phyloP scores from a whole-genome alignment of 1,284 basidiomycete genomes.

The Xerocomus amazonicus region DNA sequence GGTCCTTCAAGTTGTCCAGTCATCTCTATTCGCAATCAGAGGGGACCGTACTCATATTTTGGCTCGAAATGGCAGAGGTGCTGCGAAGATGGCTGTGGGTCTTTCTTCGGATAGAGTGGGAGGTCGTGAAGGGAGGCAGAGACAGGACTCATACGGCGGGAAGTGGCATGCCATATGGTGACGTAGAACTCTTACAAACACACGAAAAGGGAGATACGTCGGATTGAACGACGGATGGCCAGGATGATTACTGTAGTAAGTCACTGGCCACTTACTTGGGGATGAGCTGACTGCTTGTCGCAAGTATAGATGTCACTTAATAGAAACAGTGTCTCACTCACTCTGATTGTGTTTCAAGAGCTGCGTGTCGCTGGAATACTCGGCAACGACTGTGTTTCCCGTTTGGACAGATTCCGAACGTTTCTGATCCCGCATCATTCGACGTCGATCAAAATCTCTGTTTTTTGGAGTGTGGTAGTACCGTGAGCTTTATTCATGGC shows the following conservation, averaged over 20 bases:
- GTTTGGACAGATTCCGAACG: no score
- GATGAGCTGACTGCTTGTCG: conserved; percentile 1
- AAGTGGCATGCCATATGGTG: conserved; percentile 7
- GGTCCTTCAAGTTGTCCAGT: conserved; percentile 88
- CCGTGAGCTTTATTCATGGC: no score
- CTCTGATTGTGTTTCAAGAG: no score
- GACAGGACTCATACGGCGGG: conserved; percentile 14
- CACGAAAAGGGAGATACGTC: conserved; percentile 12
- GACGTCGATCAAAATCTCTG: no score
- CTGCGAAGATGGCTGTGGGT: conserved; percentile 95
- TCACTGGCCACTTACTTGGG: neutral
- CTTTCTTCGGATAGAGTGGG: conserved; percentile 95
- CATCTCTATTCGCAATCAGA: conserved; percentile 85
- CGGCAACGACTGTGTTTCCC: neutral
- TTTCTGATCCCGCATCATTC: no score
- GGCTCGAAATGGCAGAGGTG: conserved; percentile 89
- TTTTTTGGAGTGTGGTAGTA: no score
- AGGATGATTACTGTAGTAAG: conserved; percentile 14
- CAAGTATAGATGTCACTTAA: conserved; percentile 10
- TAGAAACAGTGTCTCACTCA: neutral
- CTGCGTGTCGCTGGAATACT: neutral
- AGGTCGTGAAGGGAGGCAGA: conserved; percentile 60
- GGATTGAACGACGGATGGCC: conserved; percentile 12
- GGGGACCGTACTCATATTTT: conserved; percentile 82
- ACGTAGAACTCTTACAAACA: conserved; percentile 16